Percentiles rank a stretch among this genome's conserved stretches.
Conservation (phyloP, 345 rosid genomes). For the Eucalyptus marginata region DNA sequence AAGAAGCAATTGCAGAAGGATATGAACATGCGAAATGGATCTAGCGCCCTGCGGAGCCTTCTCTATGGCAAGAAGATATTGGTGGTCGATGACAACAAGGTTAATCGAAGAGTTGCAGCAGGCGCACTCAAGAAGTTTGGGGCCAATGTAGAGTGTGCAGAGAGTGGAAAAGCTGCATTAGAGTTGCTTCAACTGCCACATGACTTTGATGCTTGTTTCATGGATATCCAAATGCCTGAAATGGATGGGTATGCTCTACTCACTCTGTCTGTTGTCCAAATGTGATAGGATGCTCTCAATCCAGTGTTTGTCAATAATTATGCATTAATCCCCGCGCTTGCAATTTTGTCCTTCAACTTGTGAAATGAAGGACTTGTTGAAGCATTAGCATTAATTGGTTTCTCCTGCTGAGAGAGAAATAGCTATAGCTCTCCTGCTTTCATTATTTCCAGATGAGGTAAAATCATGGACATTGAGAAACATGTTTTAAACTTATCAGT, state of each 20-base stretch:
- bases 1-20: slow-evolving; percentile 32
- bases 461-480: neutral
- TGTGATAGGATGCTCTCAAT: neutral
- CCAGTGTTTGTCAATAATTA: neutral
- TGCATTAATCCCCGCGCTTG: neutral
- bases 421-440: neutral
- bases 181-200: slow-evolving; percentile 72
- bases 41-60: slow-evolving; percentile 34
- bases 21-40: slow-evolving; percentile 19
- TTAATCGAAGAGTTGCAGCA: slow-evolving; percentile 87
- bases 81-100: slow-evolving; percentile 87
- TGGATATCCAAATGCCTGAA: slow-evolving; percentile 99
- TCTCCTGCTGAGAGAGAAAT: neutral
- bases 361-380: neutral
- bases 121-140: slow-evolving; percentile 96
- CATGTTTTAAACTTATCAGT: neutral
- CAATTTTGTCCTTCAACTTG: neutral
- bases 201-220: slow-evolving; percentile 86
- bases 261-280: neutral
- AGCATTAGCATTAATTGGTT: neutral
- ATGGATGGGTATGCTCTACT: slow-evolving; percentile 78
- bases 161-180: slow-evolving; percentile 77
- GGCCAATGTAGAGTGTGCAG: slow-evolving; percentile 80
- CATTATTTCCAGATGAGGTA: neutral
- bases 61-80: slow-evolving; percentile 75